Base-by-base conservation (phyloP, 1,139 yeast genomes). In the Geotrichum reessii region DNA sequence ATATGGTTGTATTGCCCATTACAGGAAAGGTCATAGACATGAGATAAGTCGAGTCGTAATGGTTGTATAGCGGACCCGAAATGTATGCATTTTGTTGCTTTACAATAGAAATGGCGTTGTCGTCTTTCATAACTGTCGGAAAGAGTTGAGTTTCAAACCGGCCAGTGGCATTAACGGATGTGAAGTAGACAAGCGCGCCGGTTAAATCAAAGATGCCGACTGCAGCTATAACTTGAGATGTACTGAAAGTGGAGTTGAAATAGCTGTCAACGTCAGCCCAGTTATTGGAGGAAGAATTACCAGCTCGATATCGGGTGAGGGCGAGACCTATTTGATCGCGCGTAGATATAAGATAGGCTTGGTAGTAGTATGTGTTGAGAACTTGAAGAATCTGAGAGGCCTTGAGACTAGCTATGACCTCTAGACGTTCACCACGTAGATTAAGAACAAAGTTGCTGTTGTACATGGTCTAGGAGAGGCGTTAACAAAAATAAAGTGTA, bases 391-490 rank as follows among this genome's bases (percentile, higher is more conserved):
- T 78, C 70, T 91, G 97, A 0, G 93, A 81, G 0, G 93, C 82
- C 70, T 89, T 90, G 59, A 91, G 75, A 69, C 86, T 87, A 8
- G 96, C 87, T 19, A 90, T 87, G 54, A 88, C 89, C 67, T 81
- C 82, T 42, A 91, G 74, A 60, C 92, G 78, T 63, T 88, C 93
- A 1, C 85, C 82, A 63, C 95, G 77, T 53, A 87, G 74, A 55
- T 79, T 73, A 54, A 83, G 80, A 61, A 86, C 82, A 64, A 83
- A 86, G 33, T 76, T 72, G 21, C 90, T 83, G 69, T 87, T 89
- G 72, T 87, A 89, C 8, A 87, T 81, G 54, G 95, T 95, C 71
- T 68, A 37, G 21, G 40, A 54, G 37, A 50, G 24, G 40, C 1
- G 49, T 37, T 21, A 40, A 31, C n/a, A 60, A 47, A 40, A 1